Evolutionary conservation across 164 flowering plant species (phyloP).

Genomic region (Berberis vulgaris): DNA sequence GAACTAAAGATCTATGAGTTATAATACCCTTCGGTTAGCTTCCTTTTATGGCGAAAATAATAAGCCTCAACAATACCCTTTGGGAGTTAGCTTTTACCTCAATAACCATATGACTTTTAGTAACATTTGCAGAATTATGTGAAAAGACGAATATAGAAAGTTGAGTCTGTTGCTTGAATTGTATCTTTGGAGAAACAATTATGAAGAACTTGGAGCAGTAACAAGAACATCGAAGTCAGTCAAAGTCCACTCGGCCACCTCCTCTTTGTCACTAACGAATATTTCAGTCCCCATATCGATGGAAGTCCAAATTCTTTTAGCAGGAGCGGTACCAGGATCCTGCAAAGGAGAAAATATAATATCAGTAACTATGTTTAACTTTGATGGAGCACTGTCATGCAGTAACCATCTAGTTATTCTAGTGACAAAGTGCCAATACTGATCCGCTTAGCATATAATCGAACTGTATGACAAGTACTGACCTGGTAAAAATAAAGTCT

Average conservation of each 20-base stretch:
- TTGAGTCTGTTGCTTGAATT: too few species aligned
- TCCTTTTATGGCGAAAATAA: too few species aligned
- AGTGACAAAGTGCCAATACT: too few species aligned
- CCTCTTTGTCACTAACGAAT: slow-evolving; percentile 27
- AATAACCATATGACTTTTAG: too few species aligned
- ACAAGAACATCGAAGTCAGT: slow-evolving; percentile 51
- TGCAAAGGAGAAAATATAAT: slow-evolving; percentile 12
- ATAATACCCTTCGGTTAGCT: too few species aligned
- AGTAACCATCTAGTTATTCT: too few species aligned
- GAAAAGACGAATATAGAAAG: not conserved
- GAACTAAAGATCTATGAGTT: too few species aligned
- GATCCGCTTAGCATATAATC: too few species aligned
- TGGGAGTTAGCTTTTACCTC: too few species aligned
- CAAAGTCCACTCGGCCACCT: slow-evolving; percentile 53
- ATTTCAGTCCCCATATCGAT: slow-evolving; percentile 53
- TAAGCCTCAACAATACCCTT: too few species aligned
- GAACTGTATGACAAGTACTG: not conserved
- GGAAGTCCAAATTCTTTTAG: slow-evolving; percentile 42
- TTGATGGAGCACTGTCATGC: too few species aligned
- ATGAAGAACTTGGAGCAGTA: slow-evolving; percentile 1
- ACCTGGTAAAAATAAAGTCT: slow-evolving; percentile 60
- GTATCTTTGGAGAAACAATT: not conserved
- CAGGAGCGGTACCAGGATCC: slow-evolving; percentile 54
- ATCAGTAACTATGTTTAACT: not conserved
- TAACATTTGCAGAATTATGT: too few species aligned